Percentiles rank a stretch among this genome's conserved stretches.
These are phyloP conservation scores for Kodamaea kakaduensis DNA, from an alignment of 805 yeast species.

Conservation along the genomic window DNA sequence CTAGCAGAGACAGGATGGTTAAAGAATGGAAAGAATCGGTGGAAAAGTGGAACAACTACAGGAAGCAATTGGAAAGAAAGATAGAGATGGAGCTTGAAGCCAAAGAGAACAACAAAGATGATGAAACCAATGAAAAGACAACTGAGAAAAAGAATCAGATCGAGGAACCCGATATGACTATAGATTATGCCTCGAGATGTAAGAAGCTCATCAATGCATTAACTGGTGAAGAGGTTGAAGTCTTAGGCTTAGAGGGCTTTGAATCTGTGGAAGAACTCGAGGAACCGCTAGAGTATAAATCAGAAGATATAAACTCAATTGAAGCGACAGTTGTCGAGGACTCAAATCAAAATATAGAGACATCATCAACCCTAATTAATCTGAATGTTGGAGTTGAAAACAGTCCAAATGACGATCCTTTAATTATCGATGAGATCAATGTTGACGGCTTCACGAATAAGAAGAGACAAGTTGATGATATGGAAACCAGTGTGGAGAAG, in stretches of 20 bases:
- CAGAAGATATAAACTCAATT: not conserved
- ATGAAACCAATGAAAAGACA: conserved; percentile 16
- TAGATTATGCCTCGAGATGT: conserved; percentile 42
- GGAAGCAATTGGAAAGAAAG: conserved; percentile 38
- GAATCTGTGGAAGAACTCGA: conserved; percentile 2
- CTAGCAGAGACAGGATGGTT: conserved; percentile 55
- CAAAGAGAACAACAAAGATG: conserved; percentile 18
- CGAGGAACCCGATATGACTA: conserved; percentile 14
- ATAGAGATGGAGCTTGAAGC: conserved; percentile 35
- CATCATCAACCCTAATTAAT: too few relatives aligned
- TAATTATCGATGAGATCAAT: conserved; percentile 6
- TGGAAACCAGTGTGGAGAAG: conserved; percentile 5
- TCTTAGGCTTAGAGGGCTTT: conserved; percentile 26
- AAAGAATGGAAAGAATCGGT: conserved; percentile 46
- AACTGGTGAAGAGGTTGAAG: conserved; percentile 30
- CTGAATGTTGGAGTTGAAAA: too few relatives aligned
- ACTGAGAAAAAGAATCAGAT: conserved; percentile 10
- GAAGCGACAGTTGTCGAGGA: not conserved
- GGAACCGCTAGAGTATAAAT: conserved; percentile 3
- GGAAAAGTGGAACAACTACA: conserved; percentile 53
- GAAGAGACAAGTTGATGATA: conserved; percentile 3
- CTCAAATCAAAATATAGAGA: not conserved
- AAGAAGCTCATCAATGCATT: conserved; percentile 29
- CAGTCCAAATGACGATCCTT: not conserved
- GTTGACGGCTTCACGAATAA: conserved; percentile 3